These are phyloP conservation scores for Coprinopsis cinerea DNA, from an alignment of 768 basidiomycete species.

Conservation along the genomic window DNA sequence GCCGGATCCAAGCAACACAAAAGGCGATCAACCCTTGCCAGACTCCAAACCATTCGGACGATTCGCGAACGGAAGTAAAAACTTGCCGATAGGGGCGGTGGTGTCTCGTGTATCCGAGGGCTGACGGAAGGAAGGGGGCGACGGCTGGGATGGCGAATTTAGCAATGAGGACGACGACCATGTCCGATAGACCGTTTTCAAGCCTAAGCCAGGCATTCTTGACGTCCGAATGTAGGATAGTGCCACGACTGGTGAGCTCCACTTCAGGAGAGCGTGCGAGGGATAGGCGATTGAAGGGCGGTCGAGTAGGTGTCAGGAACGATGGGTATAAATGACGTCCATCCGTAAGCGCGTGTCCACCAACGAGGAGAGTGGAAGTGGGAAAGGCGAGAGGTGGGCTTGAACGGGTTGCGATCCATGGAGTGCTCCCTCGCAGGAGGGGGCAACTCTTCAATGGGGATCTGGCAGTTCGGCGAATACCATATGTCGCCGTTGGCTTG, in stretches of 20 bases:
- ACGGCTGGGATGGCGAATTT: background rate
- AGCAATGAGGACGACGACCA: background rate
- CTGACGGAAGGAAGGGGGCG: background rate
- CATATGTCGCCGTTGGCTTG: background rate
- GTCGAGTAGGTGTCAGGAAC: background rate
- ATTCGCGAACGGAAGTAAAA: background rate
- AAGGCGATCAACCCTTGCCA: background rate
- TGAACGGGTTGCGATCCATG: background rate
- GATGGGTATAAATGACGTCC: background rate
- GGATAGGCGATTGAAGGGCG: background rate
- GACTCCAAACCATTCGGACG: background rate
- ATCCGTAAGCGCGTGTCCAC: background rate
- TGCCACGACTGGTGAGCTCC: no score
- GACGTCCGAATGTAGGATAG: background rate
- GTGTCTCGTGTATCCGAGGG: background rate
- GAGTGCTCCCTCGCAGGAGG: background rate
- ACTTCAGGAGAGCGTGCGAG: background rate
- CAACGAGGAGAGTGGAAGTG: background rate
- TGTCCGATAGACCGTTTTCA: background rate
- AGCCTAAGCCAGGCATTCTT: background rate
- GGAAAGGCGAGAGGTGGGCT: background rate
- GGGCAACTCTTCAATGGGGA: background rate
- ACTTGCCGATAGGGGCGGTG: background rate
- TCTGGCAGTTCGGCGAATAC: background rate
- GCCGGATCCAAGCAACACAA: background rate